Conservation (phyloP, 2,329 filamentous ascomycete species). For the Aureobasidium sp. region DNA sequence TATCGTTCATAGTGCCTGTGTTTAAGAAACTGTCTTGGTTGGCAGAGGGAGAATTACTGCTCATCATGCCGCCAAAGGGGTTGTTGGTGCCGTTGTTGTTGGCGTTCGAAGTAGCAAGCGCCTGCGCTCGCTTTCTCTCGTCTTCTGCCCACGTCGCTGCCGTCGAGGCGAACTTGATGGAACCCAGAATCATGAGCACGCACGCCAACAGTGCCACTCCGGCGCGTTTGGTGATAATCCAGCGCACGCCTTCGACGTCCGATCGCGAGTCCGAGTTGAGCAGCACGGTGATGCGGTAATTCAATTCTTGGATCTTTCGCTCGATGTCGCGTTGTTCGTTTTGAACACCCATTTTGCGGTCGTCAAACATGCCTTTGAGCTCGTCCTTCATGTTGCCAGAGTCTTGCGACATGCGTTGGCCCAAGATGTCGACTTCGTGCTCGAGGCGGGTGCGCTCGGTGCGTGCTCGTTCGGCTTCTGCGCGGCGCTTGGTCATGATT, state of each 20-base stretch:
- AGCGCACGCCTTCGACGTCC: constrained; percentile 83
- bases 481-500: constrained; percentile 68
- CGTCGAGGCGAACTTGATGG: constrained; percentile 35
- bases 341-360: constrained; percentile 84
- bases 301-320: constrained; percentile 84
- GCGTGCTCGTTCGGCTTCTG: constrained; percentile 72
- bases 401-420: constrained; percentile 79
- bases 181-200: constrained; percentile 39
- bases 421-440: constrained; percentile 90
- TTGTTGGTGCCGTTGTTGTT: not conserved
- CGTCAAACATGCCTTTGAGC: constrained; percentile 92
- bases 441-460: constrained; percentile 79
- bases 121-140: constrained; percentile 32
- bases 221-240: constrained; percentile 67
- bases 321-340: constrained; percentile 83
- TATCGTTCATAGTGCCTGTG: not conserved
- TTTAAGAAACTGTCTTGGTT: not conserved
- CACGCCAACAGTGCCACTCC: constrained; percentile 50
- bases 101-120: not conserved
- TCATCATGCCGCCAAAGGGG: not conserved
- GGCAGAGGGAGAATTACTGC: not conserved
- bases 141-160: constrained; percentile 33
- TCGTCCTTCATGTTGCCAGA: constrained; percentile 76
- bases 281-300: constrained; percentile 89
- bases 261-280: constrained; percentile 87